Percentiles rank a stretch among this genome's conserved stretches.
Evolutionary conservation across 139 green algal genomes (phyloP).

Genomic region (Diplosphaera chodatii): DNA sequence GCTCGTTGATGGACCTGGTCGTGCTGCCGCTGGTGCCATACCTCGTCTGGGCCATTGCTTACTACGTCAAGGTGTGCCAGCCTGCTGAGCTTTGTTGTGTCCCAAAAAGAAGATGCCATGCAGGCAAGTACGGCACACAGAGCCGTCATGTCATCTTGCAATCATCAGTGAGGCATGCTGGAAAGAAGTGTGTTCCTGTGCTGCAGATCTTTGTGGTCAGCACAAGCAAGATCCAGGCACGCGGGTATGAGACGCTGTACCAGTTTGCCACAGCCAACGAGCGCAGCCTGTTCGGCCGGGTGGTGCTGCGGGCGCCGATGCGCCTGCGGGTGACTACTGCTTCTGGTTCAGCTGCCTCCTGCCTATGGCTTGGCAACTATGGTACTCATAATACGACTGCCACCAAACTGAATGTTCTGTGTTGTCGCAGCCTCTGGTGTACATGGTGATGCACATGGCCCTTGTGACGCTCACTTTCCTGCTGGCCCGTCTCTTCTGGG

Average conservation of each 20-base stretch:
- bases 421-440: background rate
- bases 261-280: conserved; percentile 24
- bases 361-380: no score
- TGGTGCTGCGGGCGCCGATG: conserved; percentile 27
- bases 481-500: conserved; percentile 35
- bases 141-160: no score
- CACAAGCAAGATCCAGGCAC: conserved; percentile 48
- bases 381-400: no score
- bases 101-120: no score
- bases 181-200: no score
- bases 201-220: conserved; percentile 63
- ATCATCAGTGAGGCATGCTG: no score
- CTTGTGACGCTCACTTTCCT: conserved; percentile 22
- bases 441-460: conserved; percentile 9
- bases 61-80: conserved; percentile 76
- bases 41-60: conserved; percentile 44
- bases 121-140: no score
- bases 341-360: no score
- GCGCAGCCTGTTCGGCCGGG: conserved; percentile 14
- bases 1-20: conserved; percentile 35
- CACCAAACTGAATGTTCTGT: no score
- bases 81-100: no score
- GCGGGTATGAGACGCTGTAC: conserved; percentile 63
- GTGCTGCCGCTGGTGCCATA: conserved; percentile 55
- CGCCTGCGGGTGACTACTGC: conserved; percentile 19